Conservation (phyloP, 2,329 filamentous ascomycete species). For the Stachybotrys chartarum region DNA sequence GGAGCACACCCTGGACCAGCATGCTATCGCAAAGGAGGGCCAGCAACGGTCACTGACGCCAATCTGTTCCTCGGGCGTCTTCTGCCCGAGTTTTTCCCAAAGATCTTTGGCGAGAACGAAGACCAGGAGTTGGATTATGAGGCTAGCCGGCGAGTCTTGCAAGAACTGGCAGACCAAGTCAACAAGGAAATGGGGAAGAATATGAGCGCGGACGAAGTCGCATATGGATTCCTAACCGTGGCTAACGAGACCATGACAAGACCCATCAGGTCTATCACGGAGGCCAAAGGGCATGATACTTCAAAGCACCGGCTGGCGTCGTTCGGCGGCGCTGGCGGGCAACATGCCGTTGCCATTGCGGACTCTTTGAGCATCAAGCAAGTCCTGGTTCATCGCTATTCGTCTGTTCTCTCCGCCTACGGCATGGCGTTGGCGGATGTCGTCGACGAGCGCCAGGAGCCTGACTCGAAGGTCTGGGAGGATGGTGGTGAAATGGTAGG, state of each 20-base stretch:
- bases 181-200: constrained; percentile 65
- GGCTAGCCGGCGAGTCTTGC: constrained; percentile 68
- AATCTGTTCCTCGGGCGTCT: constrained; percentile 80
- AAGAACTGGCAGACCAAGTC: constrained; percentile 69
- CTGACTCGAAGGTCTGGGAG: constrained; percentile 56
- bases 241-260: constrained; percentile 89
- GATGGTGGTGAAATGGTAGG: constrained; percentile 50
- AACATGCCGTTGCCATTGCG: constrained; percentile 88
- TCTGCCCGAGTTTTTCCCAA: constrained; percentile 86
- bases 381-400: constrained; percentile 81
- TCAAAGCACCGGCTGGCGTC: constrained; percentile 85
- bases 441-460: constrained; percentile 83
- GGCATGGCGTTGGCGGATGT: constrained; percentile 92
- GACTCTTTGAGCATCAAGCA: constrained; percentile 77
- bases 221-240: constrained; percentile 82
- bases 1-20: constrained; percentile 85
- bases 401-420: constrained; percentile 82
- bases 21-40: constrained; percentile 85
- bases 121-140: constrained; percentile 70
- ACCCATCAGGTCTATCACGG: constrained; percentile 83
- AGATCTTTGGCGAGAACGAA: constrained; percentile 89
- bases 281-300: constrained; percentile 87
- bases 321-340: constrained; percentile 86
- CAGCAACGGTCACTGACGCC: constrained; percentile 87
- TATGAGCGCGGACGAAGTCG: constrained; percentile 78